These are phyloP conservation scores for Vanrija sp. DNA, from an alignment of 1,284 basidiomycete species.

Conservation along the genomic window DNA sequence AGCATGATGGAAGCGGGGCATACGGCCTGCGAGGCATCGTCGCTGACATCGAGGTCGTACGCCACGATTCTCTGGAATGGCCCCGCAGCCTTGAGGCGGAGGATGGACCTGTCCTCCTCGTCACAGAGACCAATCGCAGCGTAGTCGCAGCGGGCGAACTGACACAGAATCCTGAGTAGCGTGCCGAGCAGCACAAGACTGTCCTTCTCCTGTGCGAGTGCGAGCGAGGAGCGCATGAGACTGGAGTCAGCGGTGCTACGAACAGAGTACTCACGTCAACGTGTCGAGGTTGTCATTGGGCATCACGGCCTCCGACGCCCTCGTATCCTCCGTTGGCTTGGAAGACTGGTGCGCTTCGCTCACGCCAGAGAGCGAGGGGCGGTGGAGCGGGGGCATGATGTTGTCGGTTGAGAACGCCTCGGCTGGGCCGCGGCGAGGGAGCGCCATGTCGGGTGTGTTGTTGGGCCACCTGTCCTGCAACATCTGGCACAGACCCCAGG, in stretches of 20 bases:
- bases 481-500: constrained; percentile 18
- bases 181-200: constrained; percentile 30
- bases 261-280: constrained; percentile 2
- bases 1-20: constrained; percentile 34
- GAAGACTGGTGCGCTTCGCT: constrained; percentile 4
- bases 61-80: constrained; percentile 26
- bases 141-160: constrained; percentile 36
- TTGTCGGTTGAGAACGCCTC: constrained; percentile 10
- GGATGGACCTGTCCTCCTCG: constrained; percentile 16
- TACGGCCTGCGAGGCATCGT: constrained; percentile 17
- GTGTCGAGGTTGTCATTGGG: constrained; percentile 14
- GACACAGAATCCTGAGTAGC: constrained; percentile 32
- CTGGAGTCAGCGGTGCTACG: constrained; percentile 7
- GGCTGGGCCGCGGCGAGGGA: constrained; percentile 10
- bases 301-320: not conserved
- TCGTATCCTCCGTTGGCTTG: not conserved
- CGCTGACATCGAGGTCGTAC: constrained; percentile 26
- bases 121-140: constrained; percentile 35
- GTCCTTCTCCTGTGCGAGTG: constrained; percentile 36
- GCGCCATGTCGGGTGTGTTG: not conserved
- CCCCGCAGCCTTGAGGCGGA: constrained; percentile 33
- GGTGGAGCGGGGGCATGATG: constrained; percentile 2
- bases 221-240: constrained; percentile 35
- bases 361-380: constrained; percentile 7
- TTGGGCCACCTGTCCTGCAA: constrained; percentile 13